These are phyloP conservation scores for Wolfiporia cocos DNA, from an alignment of 1,284 basidiomycete genomes.

Conservation along the genomic window DNA sequence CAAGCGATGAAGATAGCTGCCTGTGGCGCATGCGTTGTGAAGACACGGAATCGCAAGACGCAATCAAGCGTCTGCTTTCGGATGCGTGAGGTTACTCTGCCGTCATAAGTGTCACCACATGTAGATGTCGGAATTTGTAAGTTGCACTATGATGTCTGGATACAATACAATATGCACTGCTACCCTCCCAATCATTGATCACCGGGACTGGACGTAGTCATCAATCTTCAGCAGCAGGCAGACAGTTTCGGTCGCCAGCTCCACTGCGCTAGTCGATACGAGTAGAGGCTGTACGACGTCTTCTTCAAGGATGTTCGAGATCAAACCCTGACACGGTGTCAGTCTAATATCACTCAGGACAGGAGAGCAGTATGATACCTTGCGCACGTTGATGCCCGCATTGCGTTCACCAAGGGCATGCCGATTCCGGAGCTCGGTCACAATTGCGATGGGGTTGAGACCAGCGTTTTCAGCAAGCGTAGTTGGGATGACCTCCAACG, in stretches of 20 bases:
- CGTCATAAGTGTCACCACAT: too few relatives aligned
- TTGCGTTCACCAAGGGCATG: constrained; percentile 94
- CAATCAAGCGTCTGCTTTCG: constrained; percentile 16
- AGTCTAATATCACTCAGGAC: not conserved
- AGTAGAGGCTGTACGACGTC: constrained; percentile 96
- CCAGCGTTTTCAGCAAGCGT: constrained; percentile 99
- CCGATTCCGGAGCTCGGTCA: constrained; percentile 95
- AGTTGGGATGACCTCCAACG: constrained; percentile 96
- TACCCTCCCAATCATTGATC: constrained; percentile 10
- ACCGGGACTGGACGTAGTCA: constrained; percentile 85
- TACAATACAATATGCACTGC: constrained; percentile 9
- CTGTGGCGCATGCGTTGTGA: constrained; percentile 64
- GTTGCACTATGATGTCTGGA: not conserved
- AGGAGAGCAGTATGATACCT: constrained; percentile 41
- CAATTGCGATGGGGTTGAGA: constrained; percentile 96
- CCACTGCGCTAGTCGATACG: constrained; percentile 93
- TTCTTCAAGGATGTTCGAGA: constrained; percentile 96
- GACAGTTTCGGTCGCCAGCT: constrained; percentile 97
- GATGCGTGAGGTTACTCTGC: constrained; percentile 2
- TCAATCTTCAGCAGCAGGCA: constrained; percentile 95
- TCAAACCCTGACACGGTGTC: constrained; percentile 62
- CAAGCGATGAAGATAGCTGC: constrained; percentile 64
- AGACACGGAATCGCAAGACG: constrained; percentile 26
- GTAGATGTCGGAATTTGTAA: not conserved
- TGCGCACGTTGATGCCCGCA: constrained; percentile 98